Evolutionary conservation across 805 yeast genomes (phyloP).

Genomic region (Jamesozyma jinghongensis): DNA sequence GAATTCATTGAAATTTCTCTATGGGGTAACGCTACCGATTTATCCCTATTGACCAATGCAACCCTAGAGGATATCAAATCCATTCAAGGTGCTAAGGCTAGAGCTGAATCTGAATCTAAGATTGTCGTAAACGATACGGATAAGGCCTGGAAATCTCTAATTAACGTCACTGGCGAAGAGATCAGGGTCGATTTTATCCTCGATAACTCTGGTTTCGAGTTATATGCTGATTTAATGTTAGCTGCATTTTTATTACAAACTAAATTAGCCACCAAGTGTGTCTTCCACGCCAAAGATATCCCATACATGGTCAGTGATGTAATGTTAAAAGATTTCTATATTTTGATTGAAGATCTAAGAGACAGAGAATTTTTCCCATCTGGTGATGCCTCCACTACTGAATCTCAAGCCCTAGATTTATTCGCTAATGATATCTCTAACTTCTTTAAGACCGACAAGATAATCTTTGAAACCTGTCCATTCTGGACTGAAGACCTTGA

Average conservation of each 20-base stretch:
- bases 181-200: conserved; percentile 71
- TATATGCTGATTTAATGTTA: conserved; percentile 73
- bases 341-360: conserved; percentile 47
- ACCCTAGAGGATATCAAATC: conserved; percentile 82
- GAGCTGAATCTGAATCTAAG: conserved; percentile 72
- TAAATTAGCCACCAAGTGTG: conserved; percentile 52
- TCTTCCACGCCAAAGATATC: conserved; percentile 77
- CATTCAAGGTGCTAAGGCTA: conserved; percentile 81
- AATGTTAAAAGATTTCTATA: conserved; percentile 66
- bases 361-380: conserved; percentile 43
- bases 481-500: conserved; percentile 84
- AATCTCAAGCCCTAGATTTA: conserved; percentile 37
- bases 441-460: conserved; percentile 38
- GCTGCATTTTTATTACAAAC: conserved; percentile 62
- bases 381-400: conserved; percentile 12
- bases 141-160: conserved; percentile 50
- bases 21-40: conserved; percentile 98
- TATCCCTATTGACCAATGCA: conserved; percentile 82
- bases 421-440: conserved; percentile 39
- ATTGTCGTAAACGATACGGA: conserved; percentile 69
- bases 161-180: conserved; percentile 1
- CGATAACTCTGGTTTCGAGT: conserved; percentile 93
- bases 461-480: conserved; percentile 47
- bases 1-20: conserved; percentile 83
- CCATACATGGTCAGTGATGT: conserved; percentile 99